Base-by-base conservation (phyloP, 2,329 filamentous ascomycete species). In the Fusarium sp. region DNA sequence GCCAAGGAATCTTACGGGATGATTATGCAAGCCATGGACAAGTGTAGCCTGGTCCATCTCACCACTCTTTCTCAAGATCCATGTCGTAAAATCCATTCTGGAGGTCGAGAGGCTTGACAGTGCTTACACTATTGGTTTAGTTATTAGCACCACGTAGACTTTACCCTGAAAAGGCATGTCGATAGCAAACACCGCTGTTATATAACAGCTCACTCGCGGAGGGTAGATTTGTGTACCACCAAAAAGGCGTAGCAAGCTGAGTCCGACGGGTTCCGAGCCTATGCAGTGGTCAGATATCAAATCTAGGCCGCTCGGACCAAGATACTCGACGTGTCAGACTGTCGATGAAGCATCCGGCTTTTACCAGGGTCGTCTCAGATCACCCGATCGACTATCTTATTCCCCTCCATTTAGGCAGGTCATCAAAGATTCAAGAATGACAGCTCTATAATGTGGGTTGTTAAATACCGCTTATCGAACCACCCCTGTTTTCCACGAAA, bases 341-440 rank as follows among this genome's bases (percentile, higher is more conserved):
- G 71, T 5, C 88, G 84, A 71, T 90, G 90, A 77, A 90, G 86
- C 86, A 91, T 89, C 68, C 87, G 86, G 48, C 86, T 86, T 76
- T 89, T 89, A 57, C 82, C 83, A 1, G 88, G 88, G 65, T 90
- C 88, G 55, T 90, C 89, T 5, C 89, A 84, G 35, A 84, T 77
- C 18, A 83, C 78, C 6, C 90, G 83, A 70, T 90, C 91, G 30
- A 90, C 87, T 6, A 90, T 82, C 56, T 90, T 90, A 36, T 81
- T 80, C 65, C 88, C 85, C 73, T 90, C 87, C 8, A 68, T 73
- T 51, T 47, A 33, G 50, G 45, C 51, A 50, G 24, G 51, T 70
- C 51, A 58, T 31, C 45, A 55, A 39, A 31, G 9, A 22, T 31
- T 68, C 9, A 6, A 56, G 41, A 54, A 26, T 50, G 28, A 33